Conservation (phyloP, 768 basidiomycete genomes). For the Thelephora aurantiotincta region DNA sequence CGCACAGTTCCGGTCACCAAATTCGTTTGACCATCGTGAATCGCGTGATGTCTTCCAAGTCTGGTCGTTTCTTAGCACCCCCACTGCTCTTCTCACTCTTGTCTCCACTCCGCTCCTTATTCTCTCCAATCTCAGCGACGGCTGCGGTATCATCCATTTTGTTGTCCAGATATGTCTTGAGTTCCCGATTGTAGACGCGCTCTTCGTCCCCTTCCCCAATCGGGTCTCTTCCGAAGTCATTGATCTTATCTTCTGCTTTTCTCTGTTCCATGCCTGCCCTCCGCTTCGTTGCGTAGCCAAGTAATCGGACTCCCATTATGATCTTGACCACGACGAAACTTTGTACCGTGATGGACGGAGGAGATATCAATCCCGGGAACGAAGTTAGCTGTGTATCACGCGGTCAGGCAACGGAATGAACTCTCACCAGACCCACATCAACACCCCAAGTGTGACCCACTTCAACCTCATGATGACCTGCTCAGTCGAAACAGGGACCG, state of each 20-base stretch:
- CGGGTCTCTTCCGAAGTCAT: conserved; percentile 82
- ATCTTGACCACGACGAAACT: conserved; percentile 82
- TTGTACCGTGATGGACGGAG: background rate
- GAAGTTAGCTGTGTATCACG: no score
- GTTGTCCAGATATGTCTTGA: conserved; percentile 59
- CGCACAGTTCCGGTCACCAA: conserved; percentile 26
- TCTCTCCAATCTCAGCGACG: conserved; percentile 64
- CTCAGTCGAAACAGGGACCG: conserved; percentile 24
- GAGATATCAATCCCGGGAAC: background rate
- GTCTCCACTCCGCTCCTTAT: conserved; percentile 8
- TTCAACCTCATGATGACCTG: conserved; percentile 41
- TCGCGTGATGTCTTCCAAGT: conserved; percentile 78
- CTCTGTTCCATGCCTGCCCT: conserved; percentile 68
- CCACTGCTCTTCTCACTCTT: conserved; percentile 11
- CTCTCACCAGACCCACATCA: conserved; percentile 78
- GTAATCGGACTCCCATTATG: conserved; percentile 79
- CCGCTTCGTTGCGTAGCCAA: conserved; percentile 69
- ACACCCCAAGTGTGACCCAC: conserved; percentile 47
- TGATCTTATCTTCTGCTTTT: conserved; percentile 58
- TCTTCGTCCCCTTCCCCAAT: conserved; percentile 87
- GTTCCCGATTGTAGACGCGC: conserved; percentile 74
- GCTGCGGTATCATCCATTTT: conserved; percentile 51
- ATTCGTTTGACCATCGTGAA: conserved; percentile 97
- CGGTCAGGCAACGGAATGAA: conserved; percentile 3
- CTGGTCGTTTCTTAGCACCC: conserved; percentile 41